Percentiles rank a stretch among this genome's conserved stretches.
These are phyloP conservation scores for Camellia lanceoleosa DNA, from an alignment of 148 eudicot species.

Conservation along the genomic window DNA sequence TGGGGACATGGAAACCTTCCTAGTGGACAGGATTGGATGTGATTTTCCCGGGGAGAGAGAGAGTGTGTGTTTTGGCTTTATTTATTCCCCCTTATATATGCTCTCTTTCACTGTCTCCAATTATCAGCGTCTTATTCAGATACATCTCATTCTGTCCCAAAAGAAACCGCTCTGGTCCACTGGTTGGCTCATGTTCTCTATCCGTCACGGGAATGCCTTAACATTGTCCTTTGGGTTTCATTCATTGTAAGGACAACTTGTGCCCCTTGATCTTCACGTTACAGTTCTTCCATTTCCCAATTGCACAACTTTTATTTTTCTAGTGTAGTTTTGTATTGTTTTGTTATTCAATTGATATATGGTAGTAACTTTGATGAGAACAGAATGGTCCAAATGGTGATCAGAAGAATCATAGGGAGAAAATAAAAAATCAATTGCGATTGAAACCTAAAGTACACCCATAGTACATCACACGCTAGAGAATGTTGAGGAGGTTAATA, in stretches of 20 bases:
- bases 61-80: neutral
- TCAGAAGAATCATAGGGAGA: too few relatives aligned
- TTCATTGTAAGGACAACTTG: slow-evolving; percentile 16
- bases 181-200: neutral
- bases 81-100: neutral
- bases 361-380: too few relatives aligned
- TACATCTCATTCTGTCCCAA: slow-evolving; percentile 13
- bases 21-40: neutral
- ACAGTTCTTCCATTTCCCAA: neutral
- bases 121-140: slow-evolving; percentile 16
- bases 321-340: too few relatives aligned
- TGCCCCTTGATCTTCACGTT: slow-evolving; percentile 16
- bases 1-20: too few relatives aligned
- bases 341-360: neutral
- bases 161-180: neutral
- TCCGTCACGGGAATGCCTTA: too few relatives aligned
- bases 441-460: too few relatives aligned
- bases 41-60: neutral
- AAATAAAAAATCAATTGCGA: too few relatives aligned
- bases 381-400: too few relatives aligned
- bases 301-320: neutral
- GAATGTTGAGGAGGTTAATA: slow-evolving; percentile 5
- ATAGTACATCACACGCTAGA: neutral
- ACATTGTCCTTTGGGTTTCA: slow-evolving; percentile 10
- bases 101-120: slow-evolving; percentile 1